Base-by-base conservation (phyloP, 2,329 filamentous ascomycete genomes). In the Cylindrodendrum hubeiense region DNA sequence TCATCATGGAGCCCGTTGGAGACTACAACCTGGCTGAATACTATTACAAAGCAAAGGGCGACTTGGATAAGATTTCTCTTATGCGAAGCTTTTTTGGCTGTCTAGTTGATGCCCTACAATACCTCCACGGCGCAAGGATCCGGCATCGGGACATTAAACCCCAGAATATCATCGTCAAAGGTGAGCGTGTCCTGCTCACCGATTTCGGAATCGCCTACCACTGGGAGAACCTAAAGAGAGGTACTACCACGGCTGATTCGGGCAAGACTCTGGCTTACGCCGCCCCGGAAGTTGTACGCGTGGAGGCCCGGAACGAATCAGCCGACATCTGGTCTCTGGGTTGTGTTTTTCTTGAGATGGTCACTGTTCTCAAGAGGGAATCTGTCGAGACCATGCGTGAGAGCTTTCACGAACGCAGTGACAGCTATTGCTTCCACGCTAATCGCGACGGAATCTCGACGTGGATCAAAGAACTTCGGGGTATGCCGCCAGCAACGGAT, bases 131-230 rank as follows among this genome's bases (percentile, higher is more conserved):
- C 39, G 13, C 22, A 13, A 41, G 24, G 17, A 56, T 65, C 19
- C 62, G 56, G 4, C 63, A 68, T 34, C 51, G 56, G 9, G 66
- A 68, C n/a, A 68, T 68, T 21, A 68, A 68, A 56, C 66, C 66
- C 5, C 55, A 60, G 9, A 68, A 68, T 12, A 68, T 68, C 24
- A 46, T 68, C 4, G 34, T 68, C 13, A 57, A 63, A 3, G 49
- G 60, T 7, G 46, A 49, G 3, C 24, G 54, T 4, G 52, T 67
- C 1, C 41, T 63, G 2, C 21, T 68, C 1, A 54, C 66, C 7
- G 66, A 68, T 22, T 68, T 68, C 22, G 66, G 66, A 2, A 68
- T 66, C 15, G 47, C 63, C n/a, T 46, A 28, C 49, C 33, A 39
- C 37, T 60, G 57, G 57, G 49, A 52, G 28, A 52, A 52, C 10